Conservation (phyloP, 345 rosid genomes). For the Eucalyptus sideroxylon region DNA sequence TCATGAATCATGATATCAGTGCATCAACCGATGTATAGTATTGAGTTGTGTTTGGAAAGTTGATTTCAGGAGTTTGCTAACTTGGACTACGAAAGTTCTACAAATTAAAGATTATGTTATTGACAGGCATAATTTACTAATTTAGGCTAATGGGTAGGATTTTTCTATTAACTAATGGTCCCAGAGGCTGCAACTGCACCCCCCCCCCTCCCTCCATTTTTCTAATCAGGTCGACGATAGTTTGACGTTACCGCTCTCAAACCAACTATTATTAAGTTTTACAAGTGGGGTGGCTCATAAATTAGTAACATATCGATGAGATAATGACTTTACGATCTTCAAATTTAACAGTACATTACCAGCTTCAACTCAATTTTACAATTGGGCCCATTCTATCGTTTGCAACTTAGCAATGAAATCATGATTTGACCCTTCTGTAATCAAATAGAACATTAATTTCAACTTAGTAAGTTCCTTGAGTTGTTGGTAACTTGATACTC, state of each 20-base stretch:
- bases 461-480: no score
- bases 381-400: background rate
- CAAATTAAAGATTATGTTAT: background rate
- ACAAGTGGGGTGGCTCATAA: background rate
- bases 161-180: background rate
- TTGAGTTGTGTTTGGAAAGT: no score
- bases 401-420: background rate
- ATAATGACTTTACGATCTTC: background rate
- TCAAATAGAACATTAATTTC: no score
- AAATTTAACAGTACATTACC: background rate
- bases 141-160: background rate
- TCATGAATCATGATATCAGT: background rate
- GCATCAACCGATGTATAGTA: no score
- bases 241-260: background rate
- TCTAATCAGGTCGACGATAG: background rate
- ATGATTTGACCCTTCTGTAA: background rate
- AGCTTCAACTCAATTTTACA: background rate
- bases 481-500: no score
- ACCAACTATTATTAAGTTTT: background rate
- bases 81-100: background rate
- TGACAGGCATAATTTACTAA: background rate
- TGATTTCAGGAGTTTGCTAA: background rate
- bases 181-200: background rate
- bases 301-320: background rate
- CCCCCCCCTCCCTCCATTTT: no score